Evolutionary conservation across 345 rosid species (phyloP).

Genomic region (Psidium friedrichsthalianum): DNA sequence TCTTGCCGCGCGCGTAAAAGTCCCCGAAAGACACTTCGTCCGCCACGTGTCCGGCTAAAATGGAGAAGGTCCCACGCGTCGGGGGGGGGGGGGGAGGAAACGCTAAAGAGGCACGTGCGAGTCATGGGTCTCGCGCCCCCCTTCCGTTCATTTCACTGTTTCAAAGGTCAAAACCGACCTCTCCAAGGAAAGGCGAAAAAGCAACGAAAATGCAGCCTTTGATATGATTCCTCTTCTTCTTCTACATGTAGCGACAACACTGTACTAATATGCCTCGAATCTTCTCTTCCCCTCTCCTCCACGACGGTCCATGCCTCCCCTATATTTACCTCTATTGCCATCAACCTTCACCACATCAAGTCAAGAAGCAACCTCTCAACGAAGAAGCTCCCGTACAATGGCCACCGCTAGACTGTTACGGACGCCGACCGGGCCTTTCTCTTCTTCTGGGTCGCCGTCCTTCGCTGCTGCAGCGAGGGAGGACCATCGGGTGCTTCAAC

Average conservation of each 20-base stretch:
- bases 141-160: not conserved
- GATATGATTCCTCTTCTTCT: not conserved
- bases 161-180: conserved; percentile 5
- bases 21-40: not conserved
- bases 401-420: conserved; percentile 27
- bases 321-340: not conserved
- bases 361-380: not conserved
- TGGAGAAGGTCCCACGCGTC: conserved; percentile 3
- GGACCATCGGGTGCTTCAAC: not conserved
- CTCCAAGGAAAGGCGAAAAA: conserved; percentile 6
- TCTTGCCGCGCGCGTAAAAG: not conserved
- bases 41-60: conserved; percentile 21
- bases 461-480: not conserved
- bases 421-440: not conserved
- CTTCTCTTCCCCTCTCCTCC: conserved; percentile 13
- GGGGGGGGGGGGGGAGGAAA: not conserved
- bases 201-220: not conserved
- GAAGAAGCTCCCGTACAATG: conserved; percentile 3
- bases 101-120: not conserved
- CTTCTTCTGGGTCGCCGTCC: not conserved
- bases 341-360: not conserved
- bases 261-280: conserved; percentile 33
- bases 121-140: no score
- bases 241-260: conserved; percentile 8
- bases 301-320: not conserved